Evolutionary conservation across 2,329 filamentous ascomycete genomes (phyloP).

Genomic region (Furcasterigmium sp.): DNA sequence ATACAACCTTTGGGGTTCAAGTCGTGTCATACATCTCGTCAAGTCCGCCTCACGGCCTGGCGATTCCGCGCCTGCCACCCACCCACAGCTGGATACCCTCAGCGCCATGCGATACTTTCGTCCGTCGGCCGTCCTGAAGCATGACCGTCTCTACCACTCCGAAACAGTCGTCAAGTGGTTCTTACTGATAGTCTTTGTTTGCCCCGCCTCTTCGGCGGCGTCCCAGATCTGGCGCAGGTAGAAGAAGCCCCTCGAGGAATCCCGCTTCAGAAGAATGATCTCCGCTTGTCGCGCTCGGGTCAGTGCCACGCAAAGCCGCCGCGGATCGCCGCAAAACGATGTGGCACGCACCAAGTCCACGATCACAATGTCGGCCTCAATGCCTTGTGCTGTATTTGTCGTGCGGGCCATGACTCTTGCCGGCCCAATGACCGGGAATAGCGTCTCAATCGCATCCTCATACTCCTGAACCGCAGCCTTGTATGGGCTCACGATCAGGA

Average conservation of each 20-base stretch:
- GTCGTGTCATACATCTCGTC: no score
- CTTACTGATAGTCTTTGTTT: no score
- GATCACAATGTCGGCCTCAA: constrained; percentile 40
- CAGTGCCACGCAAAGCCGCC: constrained; percentile 38
- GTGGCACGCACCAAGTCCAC: constrained; percentile 37
- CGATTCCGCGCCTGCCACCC: no score
- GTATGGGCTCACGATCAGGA: constrained; percentile 39
- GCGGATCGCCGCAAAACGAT: constrained; percentile 31
- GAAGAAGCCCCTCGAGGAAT: background rate
- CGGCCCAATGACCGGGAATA: background rate
- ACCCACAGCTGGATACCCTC: no score
- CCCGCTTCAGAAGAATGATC: constrained; percentile 31
- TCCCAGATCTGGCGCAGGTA: no score
- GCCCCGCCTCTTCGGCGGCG: no score
- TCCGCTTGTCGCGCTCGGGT: constrained; percentile 39
- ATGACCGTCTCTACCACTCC: no score
- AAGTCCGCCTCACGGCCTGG: no score
- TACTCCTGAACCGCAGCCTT: constrained; percentile 31
- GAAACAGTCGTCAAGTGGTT: no score
- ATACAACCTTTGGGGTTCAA: no score
- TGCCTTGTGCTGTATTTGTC: constrained; percentile 37
- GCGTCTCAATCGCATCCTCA: background rate
- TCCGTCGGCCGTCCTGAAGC: no score
- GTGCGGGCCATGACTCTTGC: constrained; percentile 21
- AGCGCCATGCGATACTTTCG: no score